Evolutionary conservation across 164 flowering plant genomes (phyloP).

Genomic region (Cinnamomum micranthum): DNA sequence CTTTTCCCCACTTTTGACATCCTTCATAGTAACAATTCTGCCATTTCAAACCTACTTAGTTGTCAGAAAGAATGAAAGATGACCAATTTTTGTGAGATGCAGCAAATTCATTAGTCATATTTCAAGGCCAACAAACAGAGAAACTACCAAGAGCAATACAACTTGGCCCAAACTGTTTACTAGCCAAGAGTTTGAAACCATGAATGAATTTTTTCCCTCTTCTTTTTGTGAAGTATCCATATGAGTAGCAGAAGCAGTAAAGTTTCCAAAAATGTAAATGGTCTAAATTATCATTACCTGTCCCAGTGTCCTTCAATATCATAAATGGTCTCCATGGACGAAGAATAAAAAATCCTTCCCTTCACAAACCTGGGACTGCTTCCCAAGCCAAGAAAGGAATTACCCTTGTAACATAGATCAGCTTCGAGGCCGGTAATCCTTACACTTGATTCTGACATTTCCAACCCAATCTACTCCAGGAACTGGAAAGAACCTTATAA

Average conservation of each 20-base stretch:
- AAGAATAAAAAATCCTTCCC: slow-evolving; percentile 58
- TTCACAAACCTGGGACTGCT: slow-evolving; percentile 41
- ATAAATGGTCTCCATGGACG: slow-evolving; percentile 42
- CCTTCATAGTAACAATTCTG: slow-evolving; percentile 57
- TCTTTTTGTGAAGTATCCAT: background rate
- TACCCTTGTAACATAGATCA: slow-evolving; percentile 38
- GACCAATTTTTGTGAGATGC: no score
- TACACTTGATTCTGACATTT: slow-evolving; percentile 47
- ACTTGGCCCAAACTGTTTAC: no score
- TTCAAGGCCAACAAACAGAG: no score
- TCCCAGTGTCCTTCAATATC: slow-evolving; percentile 85
- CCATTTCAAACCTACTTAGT: slow-evolving; percentile 4
- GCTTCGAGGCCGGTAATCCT: slow-evolving; percentile 72
- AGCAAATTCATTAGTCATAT: no score
- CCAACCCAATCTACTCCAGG: slow-evolving; percentile 70
- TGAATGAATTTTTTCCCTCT: no score
- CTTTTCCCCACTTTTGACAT: slow-evolving; percentile 31
- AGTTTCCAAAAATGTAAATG: background rate
- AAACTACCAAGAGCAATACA: no score
- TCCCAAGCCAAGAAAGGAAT: slow-evolving; percentile 41
- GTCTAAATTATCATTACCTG: slow-evolving; percentile 34
- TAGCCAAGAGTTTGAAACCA: no score
- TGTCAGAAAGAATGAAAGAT: no score
- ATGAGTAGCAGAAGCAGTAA: background rate
- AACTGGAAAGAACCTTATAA: slow-evolving; percentile 63